These are phyloP conservation scores for Chenopodium suecicum DNA, from an alignment of 148 eudicot species.

Conservation along the genomic window DNA sequence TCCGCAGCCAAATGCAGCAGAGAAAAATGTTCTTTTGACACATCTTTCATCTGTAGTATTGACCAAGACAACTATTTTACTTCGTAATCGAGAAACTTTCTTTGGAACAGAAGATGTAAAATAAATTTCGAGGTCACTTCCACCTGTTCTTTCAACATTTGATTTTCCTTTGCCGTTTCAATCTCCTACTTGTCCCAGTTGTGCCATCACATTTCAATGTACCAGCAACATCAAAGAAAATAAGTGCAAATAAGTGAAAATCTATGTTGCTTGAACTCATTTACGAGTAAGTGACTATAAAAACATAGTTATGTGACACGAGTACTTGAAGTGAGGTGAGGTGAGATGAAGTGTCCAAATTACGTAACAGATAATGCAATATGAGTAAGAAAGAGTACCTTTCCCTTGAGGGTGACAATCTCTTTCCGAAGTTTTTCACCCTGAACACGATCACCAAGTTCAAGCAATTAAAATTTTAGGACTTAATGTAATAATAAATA, in stretches of 20 bases:
- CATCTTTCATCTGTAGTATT: conserved; percentile 26
- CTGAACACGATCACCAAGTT: conserved; percentile 8
- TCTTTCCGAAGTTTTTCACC: conserved; percentile 34
- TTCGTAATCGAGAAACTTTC: background rate
- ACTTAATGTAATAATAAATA: background rate
- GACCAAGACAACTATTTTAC: background rate
- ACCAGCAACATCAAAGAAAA: background rate
- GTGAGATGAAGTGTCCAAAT: background rate
- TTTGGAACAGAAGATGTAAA: background rate
- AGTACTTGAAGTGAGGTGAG: background rate
- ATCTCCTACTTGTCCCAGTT: conserved; percentile 21
- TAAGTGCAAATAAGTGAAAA: background rate
- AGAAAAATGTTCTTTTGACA: conserved; percentile 8
- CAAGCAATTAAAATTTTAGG: background rate
- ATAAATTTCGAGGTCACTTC: background rate
- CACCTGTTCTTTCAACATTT: conserved; percentile 31
- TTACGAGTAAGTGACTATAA: background rate
- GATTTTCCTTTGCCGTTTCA: conserved; percentile 30
- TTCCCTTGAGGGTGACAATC: conserved; percentile 25
- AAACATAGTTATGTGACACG: no score
- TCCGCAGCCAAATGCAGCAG: conserved; percentile 1
- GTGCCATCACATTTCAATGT: conserved; percentile 3
- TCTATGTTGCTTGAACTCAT: background rate
- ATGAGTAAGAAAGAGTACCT: conserved; percentile 18
- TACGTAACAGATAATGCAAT: background rate